Percentiles rank a stretch among this genome's conserved stretches.
These are phyloP conservation scores for Pseudotulostoma volvatum DNA, from an alignment of 495 filamentous ascomycete genomes.

Conservation along the genomic window DNA sequence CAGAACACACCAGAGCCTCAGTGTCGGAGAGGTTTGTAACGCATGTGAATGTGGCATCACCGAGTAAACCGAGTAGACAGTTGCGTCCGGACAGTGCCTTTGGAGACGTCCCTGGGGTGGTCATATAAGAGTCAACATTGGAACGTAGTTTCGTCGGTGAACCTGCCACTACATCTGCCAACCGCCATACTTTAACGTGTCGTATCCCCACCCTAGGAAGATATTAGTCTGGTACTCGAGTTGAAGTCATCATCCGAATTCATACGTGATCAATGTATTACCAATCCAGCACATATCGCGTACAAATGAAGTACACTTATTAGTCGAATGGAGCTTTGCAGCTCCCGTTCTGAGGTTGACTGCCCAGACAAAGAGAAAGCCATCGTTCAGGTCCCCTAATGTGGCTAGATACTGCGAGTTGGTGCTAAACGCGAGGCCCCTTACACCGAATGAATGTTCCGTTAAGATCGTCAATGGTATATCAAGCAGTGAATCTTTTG, in stretches of 20 bases:
- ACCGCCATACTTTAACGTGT: constrained; percentile 86
- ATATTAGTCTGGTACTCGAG: too few relatives aligned
- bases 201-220: constrained; percentile 55
- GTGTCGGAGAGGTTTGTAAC: constrained; percentile 54
- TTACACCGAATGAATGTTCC: constrained; percentile 83
- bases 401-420: constrained; percentile 80
- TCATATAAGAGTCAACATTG: constrained; percentile 23
- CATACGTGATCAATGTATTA: constrained; percentile 45
- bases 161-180: constrained; percentile 40
- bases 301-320: constrained; percentile 77
- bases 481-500: constrained; percentile 58
- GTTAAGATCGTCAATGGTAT: constrained; percentile 68
- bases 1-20: constrained; percentile 32
- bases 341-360: constrained; percentile 69
- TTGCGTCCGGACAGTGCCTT: constrained; percentile 45
- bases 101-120: constrained; percentile 28
- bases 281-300: constrained; percentile 83
- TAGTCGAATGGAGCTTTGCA: constrained; percentile 77
- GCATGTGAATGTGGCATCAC: constrained; percentile 69
- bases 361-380: constrained; percentile 84
- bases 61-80: constrained; percentile 37
- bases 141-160: constrained; percentile 34
- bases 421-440: constrained; percentile 73
- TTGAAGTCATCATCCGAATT: too few relatives aligned
- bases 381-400: constrained; percentile 76